phyloP scores from a whole-genome alignment of 2,329 filamentous ascomycete species.

The Clonostachys sp. region DNA sequence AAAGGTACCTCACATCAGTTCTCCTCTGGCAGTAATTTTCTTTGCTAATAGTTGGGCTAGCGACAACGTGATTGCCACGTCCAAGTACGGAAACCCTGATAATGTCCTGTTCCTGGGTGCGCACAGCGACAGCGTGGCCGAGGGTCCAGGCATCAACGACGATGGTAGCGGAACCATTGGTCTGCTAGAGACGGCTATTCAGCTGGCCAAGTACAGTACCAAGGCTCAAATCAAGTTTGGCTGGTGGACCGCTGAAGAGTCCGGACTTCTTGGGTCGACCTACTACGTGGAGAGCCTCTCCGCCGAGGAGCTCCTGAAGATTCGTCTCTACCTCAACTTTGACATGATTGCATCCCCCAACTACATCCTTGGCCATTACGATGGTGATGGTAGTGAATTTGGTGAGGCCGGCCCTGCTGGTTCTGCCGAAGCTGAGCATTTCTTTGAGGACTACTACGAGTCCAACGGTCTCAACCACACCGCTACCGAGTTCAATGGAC shows the following conservation, averaged over 20 bases:
- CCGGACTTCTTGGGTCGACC: slow-evolving; percentile 23
- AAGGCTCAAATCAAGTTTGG: slow-evolving; percentile 43
- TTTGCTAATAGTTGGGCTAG: slow-evolving; percentile 8
- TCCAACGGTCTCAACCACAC: slow-evolving; percentile 33
- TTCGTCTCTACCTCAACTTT: slow-evolving; percentile 59
- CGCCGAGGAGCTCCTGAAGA: slow-evolving; percentile 35
- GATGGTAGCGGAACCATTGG: slow-evolving; percentile 58
- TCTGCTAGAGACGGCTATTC: slow-evolving; percentile 53
- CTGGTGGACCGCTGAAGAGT: slow-evolving; percentile 35
- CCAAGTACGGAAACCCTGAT: slow-evolving; percentile 41
- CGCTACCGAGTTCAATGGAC: slow-evolving; percentile 48
- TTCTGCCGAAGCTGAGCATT: slow-evolving; percentile 43
- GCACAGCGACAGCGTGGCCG: slow-evolving; percentile 35
- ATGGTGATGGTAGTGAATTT: slow-evolving; percentile 48
- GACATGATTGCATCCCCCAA: slow-evolving; percentile 51
- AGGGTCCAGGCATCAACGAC: slow-evolving; percentile 56
- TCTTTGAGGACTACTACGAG: slow-evolving; percentile 43
- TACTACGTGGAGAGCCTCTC: slow-evolving; percentile 21
- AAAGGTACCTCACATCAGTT: slow-evolving; percentile 16
- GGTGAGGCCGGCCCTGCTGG: slow-evolving; percentile 46
- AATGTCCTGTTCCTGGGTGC: slow-evolving; percentile 36
- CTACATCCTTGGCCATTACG: slow-evolving; percentile 21
- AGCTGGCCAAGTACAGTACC: slow-evolving; percentile 50
- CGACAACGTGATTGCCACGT: slow-evolving; percentile 57
- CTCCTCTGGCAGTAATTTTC: no score